A percentile compares a stretch with the other conserved stretches of the same genome.
Conservation (phyloP, 768 basidiomycete genomes). For the Porphyrellus cyaneotinctus region DNA sequence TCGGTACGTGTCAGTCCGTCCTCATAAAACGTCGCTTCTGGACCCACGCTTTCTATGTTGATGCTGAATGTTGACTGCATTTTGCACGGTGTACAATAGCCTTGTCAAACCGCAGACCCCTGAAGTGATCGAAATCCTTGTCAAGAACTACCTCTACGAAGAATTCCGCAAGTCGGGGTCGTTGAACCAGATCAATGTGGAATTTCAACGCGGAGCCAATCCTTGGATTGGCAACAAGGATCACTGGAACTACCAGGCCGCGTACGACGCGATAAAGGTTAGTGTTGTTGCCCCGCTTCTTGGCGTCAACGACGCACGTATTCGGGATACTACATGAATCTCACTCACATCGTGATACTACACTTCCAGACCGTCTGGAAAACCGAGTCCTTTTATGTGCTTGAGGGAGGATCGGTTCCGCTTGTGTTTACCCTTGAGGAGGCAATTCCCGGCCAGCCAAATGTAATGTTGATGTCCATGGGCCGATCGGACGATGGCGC, state of each 20-base stretch:
- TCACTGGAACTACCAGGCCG: slow-evolving; percentile 89
- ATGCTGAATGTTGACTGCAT: neutral
- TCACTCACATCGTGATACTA: too few species aligned
- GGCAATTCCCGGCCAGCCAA: slow-evolving; percentile 54
- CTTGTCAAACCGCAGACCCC: slow-evolving; percentile 81
- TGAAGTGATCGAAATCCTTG: slow-evolving; percentile 59
- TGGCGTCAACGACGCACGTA: neutral
- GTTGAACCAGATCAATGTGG: slow-evolving; percentile 71
- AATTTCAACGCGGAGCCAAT: slow-evolving; percentile 66
- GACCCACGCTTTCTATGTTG: neutral
- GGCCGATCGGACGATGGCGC: slow-evolving; percentile 90
- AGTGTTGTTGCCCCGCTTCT: neutral
- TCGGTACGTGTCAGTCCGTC: too few species aligned
- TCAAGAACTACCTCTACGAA: slow-evolving; percentile 57
- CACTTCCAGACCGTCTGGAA: slow-evolving; percentile 15
- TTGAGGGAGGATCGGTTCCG: slow-evolving; percentile 83
- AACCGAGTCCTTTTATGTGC: slow-evolving; percentile 58
- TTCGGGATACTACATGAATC: neutral
- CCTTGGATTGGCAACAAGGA: slow-evolving; percentile 79
- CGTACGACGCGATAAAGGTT: slow-evolving; percentile 71
- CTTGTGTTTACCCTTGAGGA: slow-evolving; percentile 87
- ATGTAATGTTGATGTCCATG: slow-evolving; percentile 84
- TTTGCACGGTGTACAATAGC: slow-evolving; percentile 26
- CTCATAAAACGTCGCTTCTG: too few species aligned
- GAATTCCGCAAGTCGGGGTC: slow-evolving; percentile 78